Percentiles rank a stretch among this genome's conserved stretches.
These are phyloP conservation scores for Penicillium sp. DNA, from an alignment of 2,329 filamentous ascomycete genomes.

Conservation along the genomic window DNA sequence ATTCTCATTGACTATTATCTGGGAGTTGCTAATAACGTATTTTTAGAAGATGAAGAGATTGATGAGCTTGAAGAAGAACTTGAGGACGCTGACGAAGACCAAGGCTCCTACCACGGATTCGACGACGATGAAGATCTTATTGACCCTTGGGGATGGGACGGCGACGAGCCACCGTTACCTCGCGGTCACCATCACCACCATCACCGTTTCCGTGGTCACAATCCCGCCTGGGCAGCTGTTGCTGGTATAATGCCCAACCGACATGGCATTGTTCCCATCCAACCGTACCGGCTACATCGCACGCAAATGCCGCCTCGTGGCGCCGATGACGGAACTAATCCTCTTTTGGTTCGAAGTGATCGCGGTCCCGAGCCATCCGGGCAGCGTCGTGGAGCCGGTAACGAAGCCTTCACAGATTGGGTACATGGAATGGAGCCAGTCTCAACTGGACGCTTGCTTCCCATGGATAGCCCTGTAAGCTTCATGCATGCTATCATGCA, in stretches of 20 bases:
- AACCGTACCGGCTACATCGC: constrained; percentile 51
- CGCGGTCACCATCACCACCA: constrained; percentile 53
- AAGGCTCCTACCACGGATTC: constrained; percentile 46
- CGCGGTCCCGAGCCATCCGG: constrained; percentile 37
- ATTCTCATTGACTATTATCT: not conserved
- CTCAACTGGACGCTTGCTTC: constrained; percentile 49
- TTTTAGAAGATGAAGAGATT: constrained; percentile 62
- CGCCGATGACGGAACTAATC: constrained; percentile 83
- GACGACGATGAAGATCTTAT: constrained; percentile 45
- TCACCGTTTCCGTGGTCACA: constrained; percentile 62
- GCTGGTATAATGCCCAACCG: constrained; percentile 62
- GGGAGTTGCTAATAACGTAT: constrained; percentile 36
- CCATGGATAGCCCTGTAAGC: constrained; percentile 57
- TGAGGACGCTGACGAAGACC: constrained; percentile 51
- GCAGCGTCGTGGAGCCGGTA: constrained; percentile 41
- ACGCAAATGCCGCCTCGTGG: constrained; percentile 56
- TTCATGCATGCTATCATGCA: constrained; percentile 64
- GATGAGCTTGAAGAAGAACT: constrained; percentile 53
- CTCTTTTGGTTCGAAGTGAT: constrained; percentile 72
- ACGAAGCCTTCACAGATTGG: constrained; percentile 57
- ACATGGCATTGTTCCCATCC: constrained; percentile 44
- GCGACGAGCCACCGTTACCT: constrained; percentile 55
- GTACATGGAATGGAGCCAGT: constrained; percentile 56
- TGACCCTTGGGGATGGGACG: constrained; percentile 57
- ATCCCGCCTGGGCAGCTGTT: constrained; percentile 69